A percentile compares a stretch with the other conserved stretches of the same genome.
Evolutionary conservation across 2,329 filamentous ascomycete genomes (phyloP).

Genomic region (Xylariaceae sp.): DNA sequence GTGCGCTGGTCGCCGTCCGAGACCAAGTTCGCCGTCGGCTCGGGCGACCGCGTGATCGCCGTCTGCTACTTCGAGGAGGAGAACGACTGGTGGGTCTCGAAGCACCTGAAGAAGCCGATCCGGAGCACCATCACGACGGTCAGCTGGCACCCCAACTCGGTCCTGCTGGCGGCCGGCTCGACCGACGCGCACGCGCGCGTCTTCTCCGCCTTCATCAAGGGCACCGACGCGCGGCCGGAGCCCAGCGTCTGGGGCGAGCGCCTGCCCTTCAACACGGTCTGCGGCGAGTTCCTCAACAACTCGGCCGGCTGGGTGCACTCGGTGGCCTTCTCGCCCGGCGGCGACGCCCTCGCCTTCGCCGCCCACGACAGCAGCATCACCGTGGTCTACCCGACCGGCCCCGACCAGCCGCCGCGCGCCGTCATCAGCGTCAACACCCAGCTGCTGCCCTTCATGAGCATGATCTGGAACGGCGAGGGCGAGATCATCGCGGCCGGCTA

Average conservation of each 20-base stretch:
- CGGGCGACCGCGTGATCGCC: conserved; percentile 88
- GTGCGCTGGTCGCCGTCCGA: conserved; percentile 96
- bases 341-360: conserved; percentile 87
- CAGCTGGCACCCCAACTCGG: conserved; percentile 95
- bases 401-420: conserved; percentile 85
- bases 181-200: conserved; percentile 95
- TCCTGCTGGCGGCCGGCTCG: conserved; percentile 88
- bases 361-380: conserved; percentile 96
- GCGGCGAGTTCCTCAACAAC: conserved; percentile 92
- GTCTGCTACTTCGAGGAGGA: conserved; percentile 99
- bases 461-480: conserved; percentile 85
- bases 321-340: conserved; percentile 85
- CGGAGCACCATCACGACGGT: conserved; percentile 93
- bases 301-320: conserved; percentile 95
- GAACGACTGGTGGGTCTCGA: conserved; percentile 99
- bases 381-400: conserved; percentile 85
- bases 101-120: conserved; percentile 98
- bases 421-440: conserved; percentile 86
- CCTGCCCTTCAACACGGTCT: conserved; percentile 96
- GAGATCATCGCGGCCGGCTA: conserved; percentile 96
- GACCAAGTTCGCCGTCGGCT: conserved; percentile 95
- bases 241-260: conserved; percentile 90
- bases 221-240: conserved; percentile 77
- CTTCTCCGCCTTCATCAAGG: conserved; percentile 94
- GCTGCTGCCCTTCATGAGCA: conserved; percentile 81